Evolutionary conservation across 108 stramenopile species (phyloP), one percentile per base, ranked within the genome.

Genomic region (Mayamaea pseudoterrestris): DNA sequence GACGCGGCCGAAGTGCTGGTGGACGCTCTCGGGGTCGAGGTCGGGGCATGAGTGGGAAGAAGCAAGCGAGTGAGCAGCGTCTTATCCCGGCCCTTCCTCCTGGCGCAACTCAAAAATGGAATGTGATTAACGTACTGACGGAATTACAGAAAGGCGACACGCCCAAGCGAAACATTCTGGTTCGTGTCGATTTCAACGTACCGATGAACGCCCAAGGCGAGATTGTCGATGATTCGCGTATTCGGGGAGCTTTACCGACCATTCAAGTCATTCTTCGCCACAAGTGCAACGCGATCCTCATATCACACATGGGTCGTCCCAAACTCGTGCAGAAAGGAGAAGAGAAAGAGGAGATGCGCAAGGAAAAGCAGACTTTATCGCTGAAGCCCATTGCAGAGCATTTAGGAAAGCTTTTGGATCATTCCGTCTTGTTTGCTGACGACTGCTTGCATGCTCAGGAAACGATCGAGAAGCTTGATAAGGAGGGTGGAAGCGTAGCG

Each of bases 131-230:
- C 35, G 48, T 72, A 18, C 44, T 66, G 49, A 61, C 61, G 40
- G 21, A 44, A 22, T 27, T 72, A 20, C n/a, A n/a, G n/a, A n/a
- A n/a, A n/a, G n/a, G n/a, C n/a, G 25, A 21, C 3, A 36, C 37
- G 28, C 45, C 30, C 47, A 57, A 42, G 57, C 69, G 70, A 52
- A 71, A 63, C 8, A 67, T 93, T 25, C 60, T 94, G 22, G 68
- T 94, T 21, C 73, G 93, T n/a, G 75, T 80, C 20, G 93, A 94
- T 53, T 78, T 90, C 44, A 94, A 94, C 40, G 76, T 94, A 12
- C 86, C 86, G 30, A 65, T 90, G 36, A 57, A 67, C 35, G 55
- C 60, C 27, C 62, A 77, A n/a, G 74, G 66, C 23, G 62, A 74
- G 14, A 83, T 89, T 50, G 77, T 84, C n/a, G 83, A 83, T 47